Base-by-base conservation (phyloP, 2,329 filamentous ascomycete genomes). In the Hymenoscyphus fructigenus region DNA sequence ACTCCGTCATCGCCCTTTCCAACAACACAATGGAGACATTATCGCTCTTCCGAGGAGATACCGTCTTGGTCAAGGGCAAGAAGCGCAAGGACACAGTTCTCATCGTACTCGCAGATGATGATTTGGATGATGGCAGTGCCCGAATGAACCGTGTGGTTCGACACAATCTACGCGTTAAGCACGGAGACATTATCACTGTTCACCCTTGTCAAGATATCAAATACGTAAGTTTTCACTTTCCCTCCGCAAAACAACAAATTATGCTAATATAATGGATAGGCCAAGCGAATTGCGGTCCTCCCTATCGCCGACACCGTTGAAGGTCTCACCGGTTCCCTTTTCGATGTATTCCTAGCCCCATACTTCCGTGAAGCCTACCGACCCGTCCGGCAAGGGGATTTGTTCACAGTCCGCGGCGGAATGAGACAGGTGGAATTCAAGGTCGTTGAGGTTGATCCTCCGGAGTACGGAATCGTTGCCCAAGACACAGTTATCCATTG, bases 371-470 rank as follows among this genome's bases (percentile, higher is more conserved):
- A 99, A 85, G 94, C 95, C 69, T 99, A 99, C 85, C 88, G 95
- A 78, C 95, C 95, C 63, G 93, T 99, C 67, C 90, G 93, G 78
- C 95, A 98, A 85, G 95, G 95, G 75, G 95, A 99, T 77, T 87
- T 97, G 65, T 99, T 99, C 85, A 97, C 93, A 78, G 92, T 95
- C 67, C 91, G 95, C 75, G 95, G 94, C 81, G 94, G 93, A 77
- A 99, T 99, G 95, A 89, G 95, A 79, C 94, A 97, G 80, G 95
- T 99, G 41, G 95, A 99, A 78, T 99, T 99, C 85, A 99, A 99
- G 85, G 94, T 99, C 53, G 94, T 99, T 58, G 95, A 99, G 82
- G 93, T 99, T 59, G 95, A 99, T 75, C 93, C 95, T 57, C 95
- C 95, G 71, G 95, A 99, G 84, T 98, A 96, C 76, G 96, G 96